A percentile compares a stretch with the other conserved stretches of the same genome.
Evolutionary conservation across 2,329 filamentous ascomycete species (phyloP).

Genomic region (Phialophora macrospora): DNA sequence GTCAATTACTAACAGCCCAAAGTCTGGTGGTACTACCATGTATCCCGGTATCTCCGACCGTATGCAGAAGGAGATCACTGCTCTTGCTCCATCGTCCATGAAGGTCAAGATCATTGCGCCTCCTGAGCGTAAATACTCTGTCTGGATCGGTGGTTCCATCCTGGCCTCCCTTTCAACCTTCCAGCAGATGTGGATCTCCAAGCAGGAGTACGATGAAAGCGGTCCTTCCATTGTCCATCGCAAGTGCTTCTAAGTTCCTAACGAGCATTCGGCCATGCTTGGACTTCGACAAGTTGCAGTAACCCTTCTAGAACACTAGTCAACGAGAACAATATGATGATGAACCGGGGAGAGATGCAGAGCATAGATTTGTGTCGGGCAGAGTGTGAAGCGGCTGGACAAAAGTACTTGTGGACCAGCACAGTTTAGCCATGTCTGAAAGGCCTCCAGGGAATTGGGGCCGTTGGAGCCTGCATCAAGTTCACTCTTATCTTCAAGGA

Average conservation of each 20-base stretch:
- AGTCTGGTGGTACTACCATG: slow-evolving; percentile 99
- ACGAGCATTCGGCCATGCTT: slow-evolving; percentile 30
- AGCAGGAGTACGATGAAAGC: slow-evolving; percentile 99
- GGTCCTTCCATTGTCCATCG: slow-evolving; percentile 99
- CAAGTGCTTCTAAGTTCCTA: slow-evolving; percentile 92
- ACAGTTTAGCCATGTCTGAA: slow-evolving; percentile 25
- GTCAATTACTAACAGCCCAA: slow-evolving; percentile 33
- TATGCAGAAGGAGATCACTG: slow-evolving; percentile 99
- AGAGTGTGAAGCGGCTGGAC: slow-evolving; percentile 22
- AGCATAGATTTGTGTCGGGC: slow-evolving; percentile 33
- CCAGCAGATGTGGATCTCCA: slow-evolving; percentile 99
- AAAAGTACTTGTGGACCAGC: slow-evolving; percentile 31
- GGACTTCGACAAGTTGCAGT: slow-evolving; percentile 27
- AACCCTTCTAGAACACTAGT: slow-evolving; percentile 34
- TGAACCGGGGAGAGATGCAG: slow-evolving; percentile 30
- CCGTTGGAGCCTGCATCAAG: slow-evolving; percentile 33
- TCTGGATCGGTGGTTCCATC: slow-evolving; percentile 99
- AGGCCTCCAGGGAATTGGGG: slow-evolving; percentile 23
- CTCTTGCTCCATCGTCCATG: slow-evolving; percentile 98
- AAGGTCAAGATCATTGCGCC: slow-evolving; percentile 99
- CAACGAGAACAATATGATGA: slow-evolving; percentile 37
- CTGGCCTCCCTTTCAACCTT: slow-evolving; percentile 98
- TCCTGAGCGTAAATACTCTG: slow-evolving; percentile 99
- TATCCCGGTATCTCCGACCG: slow-evolving; percentile 99
- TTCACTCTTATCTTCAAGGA: slow-evolving; percentile 34